Percentiles rank a stretch among this genome's conserved stretches.
Conservation (phyloP, 225 moss, liverwort and hornwort species). For the Ulota crispa region DNA sequence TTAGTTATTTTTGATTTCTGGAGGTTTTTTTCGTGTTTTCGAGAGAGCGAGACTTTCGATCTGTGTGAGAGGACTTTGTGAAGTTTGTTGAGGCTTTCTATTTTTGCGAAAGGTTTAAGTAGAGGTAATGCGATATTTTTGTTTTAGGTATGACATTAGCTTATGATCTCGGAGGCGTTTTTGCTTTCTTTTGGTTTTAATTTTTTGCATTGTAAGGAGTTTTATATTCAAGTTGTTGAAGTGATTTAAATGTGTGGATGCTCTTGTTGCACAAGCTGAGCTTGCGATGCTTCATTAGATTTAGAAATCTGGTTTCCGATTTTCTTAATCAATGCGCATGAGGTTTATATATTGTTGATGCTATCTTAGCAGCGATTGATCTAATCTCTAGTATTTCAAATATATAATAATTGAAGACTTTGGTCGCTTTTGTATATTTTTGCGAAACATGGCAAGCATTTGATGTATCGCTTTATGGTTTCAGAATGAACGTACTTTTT, state of each 20-base stretch:
- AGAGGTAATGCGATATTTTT: background rate
- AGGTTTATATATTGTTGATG: background rate
- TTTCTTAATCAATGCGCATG: background rate
- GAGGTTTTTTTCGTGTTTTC: background rate
- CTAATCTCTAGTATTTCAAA: background rate
- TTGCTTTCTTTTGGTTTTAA: background rate
- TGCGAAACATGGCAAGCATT: background rate
- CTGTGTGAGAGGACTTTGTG: background rate
- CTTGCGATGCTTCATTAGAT: background rate
- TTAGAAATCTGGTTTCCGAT: background rate
- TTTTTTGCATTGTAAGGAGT: background rate
- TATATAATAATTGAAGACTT: background rate
- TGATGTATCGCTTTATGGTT: background rate
- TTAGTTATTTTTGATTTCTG: background rate
- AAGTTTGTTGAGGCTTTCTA: background rate
- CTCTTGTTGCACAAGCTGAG: background rate
- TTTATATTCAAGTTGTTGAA: too few relatives aligned
- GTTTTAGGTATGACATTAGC: background rate
- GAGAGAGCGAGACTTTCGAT: background rate
- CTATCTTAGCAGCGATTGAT: background rate
- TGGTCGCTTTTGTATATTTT: background rate
- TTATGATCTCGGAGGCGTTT: background rate
- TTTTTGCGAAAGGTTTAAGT: background rate
- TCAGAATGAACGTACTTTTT: background rate
- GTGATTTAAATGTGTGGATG: background rate